phyloP scores from a whole-genome alignment of 441 rosid species.

The Croton laevigatus region DNA sequence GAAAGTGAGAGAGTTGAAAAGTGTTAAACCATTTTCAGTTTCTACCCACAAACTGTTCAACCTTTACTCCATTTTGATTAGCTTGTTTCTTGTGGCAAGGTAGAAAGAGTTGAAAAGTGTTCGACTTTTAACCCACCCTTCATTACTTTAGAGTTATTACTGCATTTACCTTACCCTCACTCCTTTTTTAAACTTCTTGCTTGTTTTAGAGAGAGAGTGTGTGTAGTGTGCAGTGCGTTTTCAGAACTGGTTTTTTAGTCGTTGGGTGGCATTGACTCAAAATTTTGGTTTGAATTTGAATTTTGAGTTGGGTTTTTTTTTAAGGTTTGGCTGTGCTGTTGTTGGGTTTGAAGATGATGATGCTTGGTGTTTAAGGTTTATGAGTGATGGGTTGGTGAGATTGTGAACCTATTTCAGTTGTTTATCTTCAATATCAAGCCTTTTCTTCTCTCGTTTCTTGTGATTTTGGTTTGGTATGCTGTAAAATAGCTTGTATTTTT shows the following conservation, averaged over 20 bases:
- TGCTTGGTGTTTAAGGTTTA: constrained; percentile 48
- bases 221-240: neutral
- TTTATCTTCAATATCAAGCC: constrained; percentile 46
- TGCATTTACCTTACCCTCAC: neutral
- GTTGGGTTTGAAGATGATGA: constrained; percentile 29
- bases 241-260: constrained; percentile 24
- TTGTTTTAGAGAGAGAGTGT: neutral
- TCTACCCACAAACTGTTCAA: constrained; percentile 19
- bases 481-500: constrained; percentile 46
- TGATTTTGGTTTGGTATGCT: constrained; percentile 50
- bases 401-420: constrained; percentile 49
- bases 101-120: constrained; percentile 11
- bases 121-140: constrained; percentile 23
- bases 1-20: too few species aligned
- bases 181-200: neutral
- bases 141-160: constrained; percentile 23
- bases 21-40: constrained; percentile 23
- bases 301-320: neutral
- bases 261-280: constrained; percentile 27
- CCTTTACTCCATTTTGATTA: constrained; percentile 10
- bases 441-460: constrained; percentile 37
- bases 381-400: constrained; percentile 48
- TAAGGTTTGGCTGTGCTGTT: constrained; percentile 9
- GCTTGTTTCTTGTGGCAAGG: neutral
- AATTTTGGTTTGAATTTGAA: constrained; percentile 10